Conservation (phyloP, 495 filamentous ascomycete genomes). For the Glonium stellatum region DNA sequence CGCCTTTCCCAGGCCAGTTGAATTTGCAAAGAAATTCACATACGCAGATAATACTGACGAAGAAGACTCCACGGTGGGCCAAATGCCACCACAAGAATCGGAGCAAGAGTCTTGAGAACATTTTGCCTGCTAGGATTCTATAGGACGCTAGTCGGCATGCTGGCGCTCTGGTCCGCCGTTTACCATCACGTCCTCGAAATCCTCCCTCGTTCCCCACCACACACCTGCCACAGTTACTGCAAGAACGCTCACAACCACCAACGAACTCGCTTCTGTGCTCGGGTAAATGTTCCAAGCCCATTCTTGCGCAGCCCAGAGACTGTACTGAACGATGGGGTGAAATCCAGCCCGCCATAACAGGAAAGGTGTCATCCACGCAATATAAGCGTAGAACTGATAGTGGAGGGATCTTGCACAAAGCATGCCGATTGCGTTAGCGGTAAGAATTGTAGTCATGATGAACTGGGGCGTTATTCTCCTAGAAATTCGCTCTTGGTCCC, state of each 20-base stretch:
- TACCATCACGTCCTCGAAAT: slow-evolving; percentile 25
- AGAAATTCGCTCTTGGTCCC: slow-evolving; percentile 49
- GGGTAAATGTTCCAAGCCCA: slow-evolving; percentile 97
- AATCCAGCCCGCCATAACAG: slow-evolving; percentile 76
- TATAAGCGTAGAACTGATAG: slow-evolving; percentile 95
- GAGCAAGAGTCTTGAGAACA: slow-evolving; percentile 42
- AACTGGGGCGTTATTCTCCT: slow-evolving; percentile 62
- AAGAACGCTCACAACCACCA: slow-evolving; percentile 65
- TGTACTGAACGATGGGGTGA: slow-evolving; percentile 64
- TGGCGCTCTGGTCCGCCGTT: slow-evolving; percentile 12
- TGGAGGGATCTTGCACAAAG: slow-evolving; percentile 87
- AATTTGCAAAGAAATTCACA: slow-evolving; percentile 60
- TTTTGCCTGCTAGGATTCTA: slow-evolving; percentile 22
- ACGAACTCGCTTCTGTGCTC: slow-evolving; percentile 75
- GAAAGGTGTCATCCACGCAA: slow-evolving; percentile 87
- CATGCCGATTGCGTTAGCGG: slow-evolving; percentile 75
- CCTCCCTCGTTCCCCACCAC: slow-evolving; percentile 53
- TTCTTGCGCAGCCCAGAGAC: slow-evolving; percentile 77
- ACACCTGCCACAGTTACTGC: slow-evolving; percentile 55
- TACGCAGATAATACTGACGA: slow-evolving; percentile 58
- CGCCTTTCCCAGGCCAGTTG: slow-evolving; percentile 58
- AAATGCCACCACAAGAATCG: slow-evolving; percentile 70
- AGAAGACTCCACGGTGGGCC: slow-evolving; percentile 70
- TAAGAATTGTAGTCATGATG: slow-evolving; percentile 70
- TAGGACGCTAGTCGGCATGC: slow-evolving; percentile 20